Conservation (phyloP, 148 eudicot species). For the Selenicereus undatus region DNA sequence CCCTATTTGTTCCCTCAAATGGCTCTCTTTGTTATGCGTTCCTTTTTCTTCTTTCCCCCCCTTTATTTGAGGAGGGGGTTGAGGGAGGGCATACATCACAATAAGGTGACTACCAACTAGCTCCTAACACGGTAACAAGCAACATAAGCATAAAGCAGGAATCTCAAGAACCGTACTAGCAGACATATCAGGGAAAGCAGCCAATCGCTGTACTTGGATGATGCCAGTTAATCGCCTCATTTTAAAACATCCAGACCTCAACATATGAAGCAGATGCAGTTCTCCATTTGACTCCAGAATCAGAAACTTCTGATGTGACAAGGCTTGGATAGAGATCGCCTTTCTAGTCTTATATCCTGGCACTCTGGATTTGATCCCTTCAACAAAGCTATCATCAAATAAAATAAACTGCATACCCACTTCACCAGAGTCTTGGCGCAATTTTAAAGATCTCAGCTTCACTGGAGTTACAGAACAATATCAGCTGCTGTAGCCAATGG, state of each 20-base stretch:
- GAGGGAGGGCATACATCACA: not conserved
- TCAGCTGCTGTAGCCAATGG: constrained; percentile 63
- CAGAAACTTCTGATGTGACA: constrained; percentile 60
- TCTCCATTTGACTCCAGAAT: constrained; percentile 61
- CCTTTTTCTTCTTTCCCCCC: not conserved
- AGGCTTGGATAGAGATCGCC: constrained; percentile 54
- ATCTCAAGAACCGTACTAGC: constrained; percentile 27
- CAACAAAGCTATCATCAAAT: constrained; percentile 40
- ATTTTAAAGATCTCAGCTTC: constrained; percentile 60
- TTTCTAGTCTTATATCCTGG: constrained; percentile 35
- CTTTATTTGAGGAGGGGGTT: not conserved
- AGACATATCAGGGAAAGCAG: constrained; percentile 36
- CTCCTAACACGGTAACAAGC: not conserved
- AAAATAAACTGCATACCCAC: constrained; percentile 56
- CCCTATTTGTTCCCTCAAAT: not conserved
- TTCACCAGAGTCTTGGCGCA: constrained; percentile 65
- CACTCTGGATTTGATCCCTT: constrained; percentile 28
- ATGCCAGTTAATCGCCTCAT: constrained; percentile 30
- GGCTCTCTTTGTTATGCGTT: not conserved
- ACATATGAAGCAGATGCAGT: constrained; percentile 39
- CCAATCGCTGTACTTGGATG: constrained; percentile 31
- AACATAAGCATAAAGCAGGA: constrained; percentile 3
- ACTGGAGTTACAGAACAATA: constrained; percentile 76
- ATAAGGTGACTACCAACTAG: not conserved
- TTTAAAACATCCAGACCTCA: constrained; percentile 23